phyloP scores from a whole-genome alignment of 2,329 filamentous ascomycete species.

The Purpureocillium takamizusanense region DNA sequence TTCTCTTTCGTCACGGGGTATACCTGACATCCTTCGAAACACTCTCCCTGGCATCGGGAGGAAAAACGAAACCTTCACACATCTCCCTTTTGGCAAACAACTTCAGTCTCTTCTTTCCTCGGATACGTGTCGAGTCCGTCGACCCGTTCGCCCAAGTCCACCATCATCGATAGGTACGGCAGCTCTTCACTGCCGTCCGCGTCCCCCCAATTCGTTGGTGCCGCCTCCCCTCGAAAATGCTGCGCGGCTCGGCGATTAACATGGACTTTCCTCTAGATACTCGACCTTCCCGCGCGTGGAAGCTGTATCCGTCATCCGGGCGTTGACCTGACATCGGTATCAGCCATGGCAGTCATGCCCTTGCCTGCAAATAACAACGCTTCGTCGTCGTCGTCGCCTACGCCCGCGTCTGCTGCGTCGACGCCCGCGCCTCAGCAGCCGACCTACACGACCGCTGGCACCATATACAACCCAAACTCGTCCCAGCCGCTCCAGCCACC shows the following conservation, averaged over 20 bases:
- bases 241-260: slow-evolving; percentile 12
- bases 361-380: slow-evolving; percentile 15
- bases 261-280: slow-evolving; percentile 18
- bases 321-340: not conserved
- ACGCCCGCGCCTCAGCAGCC: slow-evolving; percentile 20
- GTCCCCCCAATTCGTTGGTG: not conserved
- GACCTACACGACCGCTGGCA: slow-evolving; percentile 48
- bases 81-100: too few species aligned
- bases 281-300: slow-evolving; percentile 5
- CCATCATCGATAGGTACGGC: too few species aligned
- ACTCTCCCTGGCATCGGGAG: too few species aligned
- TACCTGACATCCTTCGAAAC: too few species aligned
- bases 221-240: not conserved
- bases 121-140: too few species aligned
- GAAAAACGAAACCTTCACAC: too few species aligned
- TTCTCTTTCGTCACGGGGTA: too few species aligned
- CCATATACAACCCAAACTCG: slow-evolving; percentile 40
- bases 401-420: slow-evolving; percentile 10
- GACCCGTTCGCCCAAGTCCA: too few species aligned
- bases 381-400: slow-evolving; percentile 12
- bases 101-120: too few species aligned
- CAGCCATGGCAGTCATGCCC: slow-evolving; percentile 17
- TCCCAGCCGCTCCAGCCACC: slow-evolving; percentile 40
- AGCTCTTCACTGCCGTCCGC: too few species aligned
- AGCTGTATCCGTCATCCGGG: not conserved